Evolutionary conservation across 163 green algal species (phyloP).

Genomic region (Scenedesmus sp.): DNA sequence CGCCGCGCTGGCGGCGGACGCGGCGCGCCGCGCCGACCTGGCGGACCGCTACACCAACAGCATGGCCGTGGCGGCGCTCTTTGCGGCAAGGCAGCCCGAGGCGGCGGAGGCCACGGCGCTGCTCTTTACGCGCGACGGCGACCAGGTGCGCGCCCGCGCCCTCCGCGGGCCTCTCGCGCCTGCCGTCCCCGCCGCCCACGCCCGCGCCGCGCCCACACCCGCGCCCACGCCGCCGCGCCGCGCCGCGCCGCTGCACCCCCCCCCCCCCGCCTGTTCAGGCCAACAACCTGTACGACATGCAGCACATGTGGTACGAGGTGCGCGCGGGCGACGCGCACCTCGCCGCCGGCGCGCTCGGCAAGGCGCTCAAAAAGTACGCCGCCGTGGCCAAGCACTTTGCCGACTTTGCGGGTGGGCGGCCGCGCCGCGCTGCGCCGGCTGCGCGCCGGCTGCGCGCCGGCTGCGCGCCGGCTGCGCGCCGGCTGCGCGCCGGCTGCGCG

Average conservation of each 20-base stretch:
- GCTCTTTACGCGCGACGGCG: constrained; percentile 92
- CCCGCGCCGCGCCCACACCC: too few species aligned
- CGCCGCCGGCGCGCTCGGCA: constrained; percentile 59
- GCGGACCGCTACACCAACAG: constrained; percentile 97
- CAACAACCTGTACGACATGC: constrained; percentile 97
- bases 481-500: too few species aligned
- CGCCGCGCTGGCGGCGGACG: constrained; percentile 79
- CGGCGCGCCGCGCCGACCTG: constrained; percentile 84
- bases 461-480: too few species aligned
- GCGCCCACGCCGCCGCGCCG: too few species aligned
- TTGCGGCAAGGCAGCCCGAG: constrained; percentile 78
- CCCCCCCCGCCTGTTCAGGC: constrained; percentile 40
- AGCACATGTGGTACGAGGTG: constrained; percentile 95
- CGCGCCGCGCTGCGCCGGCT: not conserved
- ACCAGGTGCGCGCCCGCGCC: constrained; percentile 62
- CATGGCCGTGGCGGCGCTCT: constrained; percentile 81
- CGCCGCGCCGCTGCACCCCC: not conserved
- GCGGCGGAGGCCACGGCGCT: constrained; percentile 79
- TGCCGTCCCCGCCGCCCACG: not conserved
- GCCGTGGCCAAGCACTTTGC: constrained; percentile 90
- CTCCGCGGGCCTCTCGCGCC: not conserved
- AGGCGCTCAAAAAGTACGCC: constrained; percentile 91
- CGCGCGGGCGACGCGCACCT: constrained; percentile 71
- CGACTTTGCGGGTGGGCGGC: constrained; percentile 18
- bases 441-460: too few species aligned